Evolutionary conservation across 345 rosid species (phyloP), one percentile per base, ranked within the genome.

Genomic region (Boechera retrofracta): DNA sequence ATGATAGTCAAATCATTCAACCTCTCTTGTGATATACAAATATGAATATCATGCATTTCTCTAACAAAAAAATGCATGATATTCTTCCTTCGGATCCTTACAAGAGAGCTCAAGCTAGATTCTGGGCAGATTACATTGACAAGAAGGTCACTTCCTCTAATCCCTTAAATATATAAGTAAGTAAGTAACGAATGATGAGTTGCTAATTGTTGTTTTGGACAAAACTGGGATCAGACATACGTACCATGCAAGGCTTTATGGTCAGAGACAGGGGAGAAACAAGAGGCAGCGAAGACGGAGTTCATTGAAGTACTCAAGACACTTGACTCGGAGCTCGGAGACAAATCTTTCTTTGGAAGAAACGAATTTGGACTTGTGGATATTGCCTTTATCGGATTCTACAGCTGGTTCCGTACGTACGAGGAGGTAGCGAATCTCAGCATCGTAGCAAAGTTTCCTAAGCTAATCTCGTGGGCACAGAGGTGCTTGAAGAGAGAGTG

Each of bases 41-140:
- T 10, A 10, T 1, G 1, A 10, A 24, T 55, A 29, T 55, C 10
- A 21, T 51, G 56, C 56, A 51, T 51, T 51, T 51, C 56, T 51
- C 56, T 28, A 55, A 12, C 9, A 28, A 53, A 21, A 21, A 21
- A 21, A 21, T 16, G 16, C 16, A 16, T 16, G 16, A 16, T 0
- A 32, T 66, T 10, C 72, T 75, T 15, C 59, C 66, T 18, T 64
- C 65, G 1, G 72, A 74, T 66, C 72, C 78, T 55, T 74, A 56
- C 72, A 10, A 66, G 59, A 74, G 72, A 56, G 72, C 78, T 35
- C 78, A 66, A 10, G 78, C 78, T 29, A 66, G 66, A 7, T 75
- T 75, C 26, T 75, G 67, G 78, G 65, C 33, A 11, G 78, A 75
- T 65, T 75, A 7, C 36, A 51, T 75, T 11, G 67, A 67, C 67